Evolutionary conservation across 2,329 filamentous ascomycete species (phyloP).

Genomic region (Hypoxylon sp.): DNA sequence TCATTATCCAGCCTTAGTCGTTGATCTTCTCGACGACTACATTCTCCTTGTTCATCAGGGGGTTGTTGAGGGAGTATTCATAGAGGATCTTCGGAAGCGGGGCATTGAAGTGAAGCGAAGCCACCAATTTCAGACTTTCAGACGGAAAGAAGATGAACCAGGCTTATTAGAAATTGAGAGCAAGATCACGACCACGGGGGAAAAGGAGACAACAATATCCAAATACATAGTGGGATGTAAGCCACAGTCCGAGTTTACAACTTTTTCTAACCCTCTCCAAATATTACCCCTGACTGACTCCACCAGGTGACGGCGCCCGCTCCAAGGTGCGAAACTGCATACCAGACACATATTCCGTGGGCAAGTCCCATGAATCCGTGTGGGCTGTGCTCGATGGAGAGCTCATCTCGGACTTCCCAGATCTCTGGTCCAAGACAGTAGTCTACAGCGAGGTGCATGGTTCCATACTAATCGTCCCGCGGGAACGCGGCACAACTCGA

Average conservation of each 20-base stretch:
- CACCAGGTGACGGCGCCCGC: slow-evolving; percentile 72
- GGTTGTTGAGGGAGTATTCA: slow-evolving; percentile 79
- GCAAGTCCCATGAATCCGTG: slow-evolving; percentile 53
- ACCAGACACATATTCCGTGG: slow-evolving; percentile 57
- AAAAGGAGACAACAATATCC: slow-evolving; percentile 62
- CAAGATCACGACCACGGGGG: slow-evolving; percentile 53
- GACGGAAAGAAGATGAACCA: slow-evolving; percentile 56
- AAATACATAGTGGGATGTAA: slow-evolving; percentile 76
- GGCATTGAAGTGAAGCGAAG: slow-evolving; percentile 74
- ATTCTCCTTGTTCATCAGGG: slow-evolving; percentile 77
- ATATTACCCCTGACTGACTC: slow-evolving; percentile 35
- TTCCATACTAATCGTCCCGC: slow-evolving; percentile 79
- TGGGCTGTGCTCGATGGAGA: slow-evolving; percentile 82
- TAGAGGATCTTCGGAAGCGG: slow-evolving; percentile 75
- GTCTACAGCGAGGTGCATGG: slow-evolving; percentile 76
- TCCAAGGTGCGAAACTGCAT: slow-evolving; percentile 77
- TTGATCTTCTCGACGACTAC: slow-evolving; percentile 69
- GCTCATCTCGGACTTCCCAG: slow-evolving; percentile 78
- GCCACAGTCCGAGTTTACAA: slow-evolving; percentile 9
- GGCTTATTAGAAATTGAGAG: slow-evolving; percentile 56
- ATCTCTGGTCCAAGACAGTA: slow-evolving; percentile 80
- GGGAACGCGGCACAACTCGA: slow-evolving; percentile 79
- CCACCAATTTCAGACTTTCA: slow-evolving; percentile 72
- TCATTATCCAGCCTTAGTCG: slow-evolving; percentile 71
- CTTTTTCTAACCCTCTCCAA: neutral